Evolutionary conservation across 1,284 basidiomycete species (phyloP).

Genomic region (Naganishia albida): DNA sequence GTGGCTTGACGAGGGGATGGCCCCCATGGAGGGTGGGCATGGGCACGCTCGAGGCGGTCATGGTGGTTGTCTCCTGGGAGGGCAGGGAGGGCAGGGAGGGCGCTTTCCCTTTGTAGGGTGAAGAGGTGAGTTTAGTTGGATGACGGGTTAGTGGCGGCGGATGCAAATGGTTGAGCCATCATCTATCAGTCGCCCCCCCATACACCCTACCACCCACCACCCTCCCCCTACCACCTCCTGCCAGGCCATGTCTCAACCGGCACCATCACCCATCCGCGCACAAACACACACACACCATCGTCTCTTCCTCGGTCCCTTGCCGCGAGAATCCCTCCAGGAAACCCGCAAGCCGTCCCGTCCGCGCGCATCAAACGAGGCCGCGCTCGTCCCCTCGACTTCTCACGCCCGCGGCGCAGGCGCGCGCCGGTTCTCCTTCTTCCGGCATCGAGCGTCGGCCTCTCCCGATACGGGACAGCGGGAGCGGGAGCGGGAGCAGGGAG

Average conservation of each 20-base stretch:
- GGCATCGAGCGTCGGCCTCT: too few relatives aligned
- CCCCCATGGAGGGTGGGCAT: constrained; percentile 5
- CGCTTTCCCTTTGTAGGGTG: background rate
- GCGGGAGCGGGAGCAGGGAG: background rate
- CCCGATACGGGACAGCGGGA: background rate
- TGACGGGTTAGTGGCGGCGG: background rate
- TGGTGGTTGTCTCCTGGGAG: too few relatives aligned
- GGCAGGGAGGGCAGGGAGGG: too few relatives aligned
- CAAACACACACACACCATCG: constrained; percentile 10
- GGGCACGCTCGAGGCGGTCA: constrained; percentile 21
- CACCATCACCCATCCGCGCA: constrained; percentile 1
- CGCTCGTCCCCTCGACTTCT: background rate
- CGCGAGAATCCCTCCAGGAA: background rate
- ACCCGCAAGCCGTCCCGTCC: background rate
- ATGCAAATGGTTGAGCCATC: constrained; percentile 9
- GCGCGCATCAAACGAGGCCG: background rate
- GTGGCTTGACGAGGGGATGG: background rate
- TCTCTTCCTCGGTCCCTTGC: constrained; percentile 22
- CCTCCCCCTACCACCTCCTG: background rate
- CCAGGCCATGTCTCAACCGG: too few relatives aligned
- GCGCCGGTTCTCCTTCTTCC: background rate
- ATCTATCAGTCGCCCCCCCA: background rate
- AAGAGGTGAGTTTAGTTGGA: too few relatives aligned
- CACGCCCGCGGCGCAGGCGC: background rate
- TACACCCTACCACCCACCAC: background rate